These are phyloP conservation scores for Ganoderma meredithae DNA, from an alignment of 1,284 basidiomycete genomes.

Conservation along the genomic window DNA sequence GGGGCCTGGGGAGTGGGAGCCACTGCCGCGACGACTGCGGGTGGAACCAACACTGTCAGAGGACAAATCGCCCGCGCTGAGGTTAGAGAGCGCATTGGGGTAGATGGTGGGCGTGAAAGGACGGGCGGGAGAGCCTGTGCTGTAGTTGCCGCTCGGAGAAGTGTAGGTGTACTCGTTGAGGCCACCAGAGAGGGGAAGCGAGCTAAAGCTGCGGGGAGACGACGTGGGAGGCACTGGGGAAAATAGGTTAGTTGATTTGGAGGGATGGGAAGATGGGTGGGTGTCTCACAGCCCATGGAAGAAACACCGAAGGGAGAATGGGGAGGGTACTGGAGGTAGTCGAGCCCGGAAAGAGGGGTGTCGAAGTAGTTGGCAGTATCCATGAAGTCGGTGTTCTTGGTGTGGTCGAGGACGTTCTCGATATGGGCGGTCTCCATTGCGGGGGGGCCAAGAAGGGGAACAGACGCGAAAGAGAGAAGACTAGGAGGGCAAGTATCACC, in stretches of 20 bases:
- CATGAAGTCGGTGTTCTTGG: slow-evolving; percentile 56
- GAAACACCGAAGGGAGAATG: slow-evolving; percentile 54
- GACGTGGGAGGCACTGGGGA: slow-evolving; percentile 51
- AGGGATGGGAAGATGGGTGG: slow-evolving; percentile 22
- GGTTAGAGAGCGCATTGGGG: slow-evolving; percentile 72
- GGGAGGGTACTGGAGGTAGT: slow-evolving; percentile 56
- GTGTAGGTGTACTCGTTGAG: slow-evolving; percentile 74
- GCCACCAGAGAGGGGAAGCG: slow-evolving; percentile 62
- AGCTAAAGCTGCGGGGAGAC: slow-evolving; percentile 66
- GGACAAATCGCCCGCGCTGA: slow-evolving; percentile 72
- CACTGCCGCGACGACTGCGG: slow-evolving; percentile 70
- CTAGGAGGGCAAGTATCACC: slow-evolving; percentile 39
- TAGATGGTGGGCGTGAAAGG: slow-evolving; percentile 77
- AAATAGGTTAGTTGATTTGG: slow-evolving; percentile 21
- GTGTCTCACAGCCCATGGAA: slow-evolving; percentile 51
- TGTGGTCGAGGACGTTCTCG: slow-evolving; percentile 59
- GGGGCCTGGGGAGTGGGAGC: slow-evolving; percentile 66
- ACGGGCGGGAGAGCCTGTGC: slow-evolving; percentile 63
- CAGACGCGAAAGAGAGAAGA: slow-evolving; percentile 36
- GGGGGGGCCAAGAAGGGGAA: slow-evolving; percentile 31
- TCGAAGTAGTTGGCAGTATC: slow-evolving; percentile 62
- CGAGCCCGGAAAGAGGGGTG: slow-evolving; percentile 61
- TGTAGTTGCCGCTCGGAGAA: slow-evolving; percentile 52
- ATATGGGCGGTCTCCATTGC: slow-evolving; percentile 57
- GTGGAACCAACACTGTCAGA: slow-evolving; percentile 71